phyloP scores from a whole-genome alignment of 2,329 filamentous ascomycete genomes.

The Cytospora leucostoma region DNA sequence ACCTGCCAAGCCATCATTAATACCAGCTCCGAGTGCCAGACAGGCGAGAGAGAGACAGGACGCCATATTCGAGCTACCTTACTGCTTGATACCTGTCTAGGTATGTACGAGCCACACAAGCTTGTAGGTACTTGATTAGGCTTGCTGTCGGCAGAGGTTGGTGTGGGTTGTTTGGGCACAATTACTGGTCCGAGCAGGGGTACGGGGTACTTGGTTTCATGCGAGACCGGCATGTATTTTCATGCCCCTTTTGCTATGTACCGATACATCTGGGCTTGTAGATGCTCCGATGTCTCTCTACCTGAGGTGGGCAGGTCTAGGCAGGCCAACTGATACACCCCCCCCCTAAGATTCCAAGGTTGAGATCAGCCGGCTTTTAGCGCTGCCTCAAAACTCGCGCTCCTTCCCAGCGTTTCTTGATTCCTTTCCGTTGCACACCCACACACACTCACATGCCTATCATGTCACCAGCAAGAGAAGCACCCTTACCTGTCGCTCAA shows the following conservation, averaged over 20 bases:
- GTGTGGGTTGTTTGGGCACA: slow-evolving; percentile 1
- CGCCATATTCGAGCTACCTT: background rate
- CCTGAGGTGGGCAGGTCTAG: slow-evolving; percentile 7
- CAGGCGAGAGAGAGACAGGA: background rate
- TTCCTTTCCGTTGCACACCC: slow-evolving; percentile 17
- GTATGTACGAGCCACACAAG: background rate
- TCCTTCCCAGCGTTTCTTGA: slow-evolving; percentile 17
- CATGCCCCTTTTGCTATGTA: slow-evolving; percentile 33
- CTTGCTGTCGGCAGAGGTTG: background rate
- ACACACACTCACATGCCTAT: background rate
- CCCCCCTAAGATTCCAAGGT: background rate
- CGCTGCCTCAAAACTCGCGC: slow-evolving; percentile 27
- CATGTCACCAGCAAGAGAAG: background rate
- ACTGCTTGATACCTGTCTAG: background rate
- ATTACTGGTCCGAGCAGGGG: slow-evolving; percentile 7
- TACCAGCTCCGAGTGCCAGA: background rate
- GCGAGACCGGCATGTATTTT: slow-evolving; percentile 34
- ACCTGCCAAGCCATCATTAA: background rate
- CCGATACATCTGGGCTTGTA: slow-evolving; percentile 35
- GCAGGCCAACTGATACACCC: background rate
- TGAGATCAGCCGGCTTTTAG: slow-evolving; percentile 27
- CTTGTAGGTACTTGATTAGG: background rate
- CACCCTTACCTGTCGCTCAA: background rate
- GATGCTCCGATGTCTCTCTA: slow-evolving; percentile 30
- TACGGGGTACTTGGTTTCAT: slow-evolving; percentile 35